phyloP scores from a whole-genome alignment of 1,139 yeast species.

The Candida pseudoviswanathii region DNA sequence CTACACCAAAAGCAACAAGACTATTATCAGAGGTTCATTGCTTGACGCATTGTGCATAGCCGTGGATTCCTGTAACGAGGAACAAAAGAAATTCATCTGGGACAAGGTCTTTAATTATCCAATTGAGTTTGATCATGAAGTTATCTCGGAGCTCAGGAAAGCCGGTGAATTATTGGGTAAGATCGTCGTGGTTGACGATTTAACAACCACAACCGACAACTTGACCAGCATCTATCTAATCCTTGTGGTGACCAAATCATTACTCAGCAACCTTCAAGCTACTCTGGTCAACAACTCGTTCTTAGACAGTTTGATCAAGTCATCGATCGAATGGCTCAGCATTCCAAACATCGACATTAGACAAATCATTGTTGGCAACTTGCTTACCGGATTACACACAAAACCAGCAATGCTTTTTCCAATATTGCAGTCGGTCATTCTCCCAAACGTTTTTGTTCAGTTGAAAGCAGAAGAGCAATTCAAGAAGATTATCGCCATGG shows the following conservation, averaged over 20 bases:
- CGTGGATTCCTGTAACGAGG: conserved; percentile 11
- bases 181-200: conserved; percentile 22
- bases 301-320: conserved; percentile 17
- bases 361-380: conserved; percentile 60
- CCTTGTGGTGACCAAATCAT: conserved; percentile 36
- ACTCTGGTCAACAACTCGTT: conserved; percentile 14
- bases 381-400: conserved; percentile 65
- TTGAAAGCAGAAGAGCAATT: conserved; percentile 57
- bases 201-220: conserved; percentile 18
- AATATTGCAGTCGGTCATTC: conserved; percentile 67
- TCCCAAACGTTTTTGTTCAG: conserved; percentile 58
- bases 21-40: conserved; percentile 29
- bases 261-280: conserved; percentile 26
- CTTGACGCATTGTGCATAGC: conserved; percentile 34
- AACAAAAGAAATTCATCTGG: conserved; percentile 19
- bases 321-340: conserved; percentile 21
- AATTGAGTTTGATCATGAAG: conserved; percentile 14
- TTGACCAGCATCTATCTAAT: conserved; percentile 29
- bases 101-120: conserved; percentile 22
- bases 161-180: conserved; percentile 36
- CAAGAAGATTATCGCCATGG: conserved; percentile 74
- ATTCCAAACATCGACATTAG: conserved; percentile 43
- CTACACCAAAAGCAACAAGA: conserved; percentile 13
- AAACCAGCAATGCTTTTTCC: conserved; percentile 60
- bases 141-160: conserved; percentile 26